Base-by-base conservation (phyloP, 2,329 filamentous ascomycete genomes). In the Cladophialophora immunda region DNA sequence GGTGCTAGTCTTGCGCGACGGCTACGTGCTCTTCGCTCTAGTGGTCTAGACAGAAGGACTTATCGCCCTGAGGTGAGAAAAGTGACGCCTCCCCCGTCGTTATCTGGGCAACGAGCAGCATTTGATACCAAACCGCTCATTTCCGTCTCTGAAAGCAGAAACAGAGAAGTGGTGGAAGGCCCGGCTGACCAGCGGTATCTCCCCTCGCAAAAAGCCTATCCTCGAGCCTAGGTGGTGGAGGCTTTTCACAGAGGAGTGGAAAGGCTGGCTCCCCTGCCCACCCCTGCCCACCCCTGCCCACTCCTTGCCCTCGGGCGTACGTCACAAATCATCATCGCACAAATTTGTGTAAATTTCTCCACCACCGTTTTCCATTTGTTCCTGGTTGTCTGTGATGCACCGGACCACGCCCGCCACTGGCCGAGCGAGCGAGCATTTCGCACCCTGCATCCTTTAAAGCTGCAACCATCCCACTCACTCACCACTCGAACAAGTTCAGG, bases 381-480 rank as follows among this genome's bases (percentile, higher is more conserved):
- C 45, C 45, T 50, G 45, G 45, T 50, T 25, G 22, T 45, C 19
- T 50, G 19, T 50, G 19, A 7, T 9, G 45, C 22, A 25, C 19
- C 45, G 45, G 45, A 11, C 27, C 45, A 25, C 13, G 45, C 45
- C 45, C 45, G 45, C 45, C 45, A 50, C 45, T 50, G 45, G 45
- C 41, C 41, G 41, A 47, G 41, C 41, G 41, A 47, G 41, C n/a
- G 9, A 27, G 45, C 45, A 50, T 50, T 50, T 50, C 45, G 45
- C 22, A 11, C 45, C 19, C 45, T 50, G 45, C 45, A 50, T 50
- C 45, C 41, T 50, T 41, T 25, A 50, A 50, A 50, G 19, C 57
- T 57, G 54, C 61, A 57, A 36, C 54, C 61, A 64, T 64, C 61
- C 61, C 54, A 58, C 64, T 50, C 53, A 30, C 30, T 34, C 41